Evolutionary conservation across 2,329 filamentous ascomycete genomes (phyloP).

Genomic region (Colletotrichum truncatum): DNA sequence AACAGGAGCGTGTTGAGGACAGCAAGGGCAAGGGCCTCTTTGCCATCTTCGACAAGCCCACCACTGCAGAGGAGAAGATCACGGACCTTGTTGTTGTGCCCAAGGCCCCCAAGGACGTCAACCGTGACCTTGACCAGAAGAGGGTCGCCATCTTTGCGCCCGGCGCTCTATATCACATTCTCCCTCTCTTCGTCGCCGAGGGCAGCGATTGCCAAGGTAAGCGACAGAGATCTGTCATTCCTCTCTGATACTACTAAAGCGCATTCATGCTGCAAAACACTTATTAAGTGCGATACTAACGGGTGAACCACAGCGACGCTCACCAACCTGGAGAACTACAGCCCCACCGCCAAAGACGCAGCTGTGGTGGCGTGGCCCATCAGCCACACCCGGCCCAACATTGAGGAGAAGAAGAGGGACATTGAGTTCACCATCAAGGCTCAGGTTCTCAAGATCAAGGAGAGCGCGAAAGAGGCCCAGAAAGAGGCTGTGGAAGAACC

Average conservation of each 20-base stretch:
- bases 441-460: constrained; percentile 35
- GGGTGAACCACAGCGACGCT: constrained; percentile 27
- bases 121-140: constrained; percentile 37
- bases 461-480: neutral
- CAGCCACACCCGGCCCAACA: constrained; percentile 38
- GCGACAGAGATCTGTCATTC: neutral
- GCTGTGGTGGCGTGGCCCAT: constrained; percentile 41
- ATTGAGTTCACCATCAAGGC: constrained; percentile 43
- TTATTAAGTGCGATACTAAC: too few relatives aligned
- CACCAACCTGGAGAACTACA: constrained; percentile 40
- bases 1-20: constrained; percentile 43
- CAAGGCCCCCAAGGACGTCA: constrained; percentile 35
- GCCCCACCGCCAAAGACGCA: constrained; percentile 35
- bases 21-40: constrained; percentile 49
- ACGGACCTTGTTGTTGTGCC: constrained; percentile 42
- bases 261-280: too few relatives aligned
- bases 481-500: neutral
- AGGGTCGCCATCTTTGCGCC: constrained; percentile 52
- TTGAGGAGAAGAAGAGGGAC: constrained; percentile 35
- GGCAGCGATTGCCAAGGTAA: constrained; percentile 47
- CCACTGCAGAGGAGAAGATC: constrained; percentile 47
- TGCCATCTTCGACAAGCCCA: constrained; percentile 50
- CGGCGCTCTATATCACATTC: constrained; percentile 51
- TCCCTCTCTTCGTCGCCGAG: constrained; percentile 52
- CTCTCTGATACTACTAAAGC: neutral